Base-by-base conservation (phyloP, 352 stramenopile species). In the Globisporangium orthogonon region DNA sequence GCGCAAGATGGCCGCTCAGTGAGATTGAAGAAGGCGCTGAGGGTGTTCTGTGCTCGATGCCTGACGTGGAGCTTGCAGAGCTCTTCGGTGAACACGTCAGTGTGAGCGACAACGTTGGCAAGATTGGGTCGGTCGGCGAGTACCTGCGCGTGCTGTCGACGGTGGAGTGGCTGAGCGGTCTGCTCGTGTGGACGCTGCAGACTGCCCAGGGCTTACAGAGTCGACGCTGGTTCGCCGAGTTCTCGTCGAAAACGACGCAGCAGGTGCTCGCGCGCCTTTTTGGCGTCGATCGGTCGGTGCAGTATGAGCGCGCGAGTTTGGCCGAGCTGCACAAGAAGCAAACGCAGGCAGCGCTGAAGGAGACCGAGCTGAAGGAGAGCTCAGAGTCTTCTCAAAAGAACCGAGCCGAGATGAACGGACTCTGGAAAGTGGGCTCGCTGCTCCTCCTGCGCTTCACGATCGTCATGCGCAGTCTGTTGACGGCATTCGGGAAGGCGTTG, bases 401-500 rank as follows among this genome's bases (percentile, higher is more conserved):
- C 33, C 3, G n/a, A 11, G 58, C 57, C 14, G 40, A 57, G 39
- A 30, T 60, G 18, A 65, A 64, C 29, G 72, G 73, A 6, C 31
- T 93, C n/a, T 94, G 83, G 82, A 92, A 93, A 69, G 63, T 94
- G 51, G 82, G 79, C 6, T 91, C 82, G 15, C 48, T 95, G 14
- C 60, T 95, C 13, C 62, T 94, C 43, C 63, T 95, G 18, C 85
- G 85, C 23, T 95, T 94, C 63, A 79, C 76, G 11, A 49, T 91
- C 7, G 84, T 83, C 17, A 78, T 85, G 61, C 76, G 86, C 28
- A 80, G 69, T 11, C 65, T 95, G 11, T 60, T 93, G 43, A 63
- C 70, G 45, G 72, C 66, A 43, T 89, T 87, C 48, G 77, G 69
- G 15, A 91, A 91, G 48, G 73, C 79, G 9, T 86, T 94, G 15